phyloP scores from a whole-genome alignment of 176 grass and related monocot species.

The Tillandsia fasciculata region DNA sequence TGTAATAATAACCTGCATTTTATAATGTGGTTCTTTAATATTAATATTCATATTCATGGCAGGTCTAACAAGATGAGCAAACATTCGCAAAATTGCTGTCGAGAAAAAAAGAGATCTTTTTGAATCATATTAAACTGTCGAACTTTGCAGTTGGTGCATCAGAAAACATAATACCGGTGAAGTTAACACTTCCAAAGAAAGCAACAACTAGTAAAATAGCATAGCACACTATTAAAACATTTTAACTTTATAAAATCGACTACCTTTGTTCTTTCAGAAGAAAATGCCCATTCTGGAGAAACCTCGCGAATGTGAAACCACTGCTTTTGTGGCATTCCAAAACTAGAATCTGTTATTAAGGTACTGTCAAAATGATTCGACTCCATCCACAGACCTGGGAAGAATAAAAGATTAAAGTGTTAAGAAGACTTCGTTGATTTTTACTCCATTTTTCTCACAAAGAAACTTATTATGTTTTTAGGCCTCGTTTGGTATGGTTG shows the following conservation, averaged over 20 bases:
- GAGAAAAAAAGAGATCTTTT: neutral
- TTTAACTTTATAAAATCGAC: neutral
- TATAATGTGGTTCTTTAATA: slow-evolving; percentile 10
- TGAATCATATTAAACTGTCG: too few species aligned
- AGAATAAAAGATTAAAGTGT: slow-evolving; percentile 14
- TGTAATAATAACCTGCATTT: slow-evolving; percentile 72
- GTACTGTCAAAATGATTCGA: slow-evolving; percentile 46
- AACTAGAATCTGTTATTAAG: slow-evolving; percentile 24
- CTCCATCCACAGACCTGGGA: slow-evolving; percentile 49
- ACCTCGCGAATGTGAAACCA: slow-evolving; percentile 49
- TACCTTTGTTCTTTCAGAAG: slow-evolving; percentile 84
- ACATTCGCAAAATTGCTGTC: neutral
- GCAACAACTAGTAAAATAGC: neutral
- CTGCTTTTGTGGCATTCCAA: slow-evolving; percentile 24
- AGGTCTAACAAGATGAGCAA: neutral
- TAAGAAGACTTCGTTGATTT: neutral
- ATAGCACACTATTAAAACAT: neutral
- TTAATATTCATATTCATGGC: neutral
- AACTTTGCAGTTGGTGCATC: too few species aligned
- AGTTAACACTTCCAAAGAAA: neutral
- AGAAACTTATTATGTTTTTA: too few species aligned
- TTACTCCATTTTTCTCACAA: too few species aligned
- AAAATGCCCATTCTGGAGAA: slow-evolving; percentile 77
- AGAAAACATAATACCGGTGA: neutral
- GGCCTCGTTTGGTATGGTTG: too few species aligned